A percentile compares a stretch with the other conserved stretches of the same genome.
Evolutionary conservation across 164 flowering plant genomes (phyloP).

Genomic region (Cinnamomum chago): DNA sequence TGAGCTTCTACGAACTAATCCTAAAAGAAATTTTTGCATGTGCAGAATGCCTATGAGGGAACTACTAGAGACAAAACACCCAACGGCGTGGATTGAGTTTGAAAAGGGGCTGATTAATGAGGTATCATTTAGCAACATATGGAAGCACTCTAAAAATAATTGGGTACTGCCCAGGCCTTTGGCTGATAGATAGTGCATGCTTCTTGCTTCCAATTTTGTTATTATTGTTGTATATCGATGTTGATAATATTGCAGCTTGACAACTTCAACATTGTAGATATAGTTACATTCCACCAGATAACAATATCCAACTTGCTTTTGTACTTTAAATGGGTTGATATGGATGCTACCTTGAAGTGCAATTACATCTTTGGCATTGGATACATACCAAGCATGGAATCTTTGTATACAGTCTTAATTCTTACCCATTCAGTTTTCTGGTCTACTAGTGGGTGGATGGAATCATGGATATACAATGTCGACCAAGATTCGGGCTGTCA

Average conservation of each 20-base stretch:
- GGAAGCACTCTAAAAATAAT: not conserved
- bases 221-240: not conserved
- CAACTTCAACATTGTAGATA: not conserved
- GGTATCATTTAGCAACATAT: conserved; percentile 41
- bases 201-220: not conserved
- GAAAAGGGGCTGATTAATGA: conserved; percentile 83
- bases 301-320: not conserved
- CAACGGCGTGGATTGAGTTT: conserved; percentile 89
- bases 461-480: not conserved
- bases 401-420: not conserved
- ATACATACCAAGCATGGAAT: no score
- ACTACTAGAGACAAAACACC: conserved; percentile 76
- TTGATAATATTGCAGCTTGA: not conserved
- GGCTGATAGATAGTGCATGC: not conserved
- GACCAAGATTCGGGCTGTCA: no score
- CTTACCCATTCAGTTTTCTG: not conserved
- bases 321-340: not conserved
- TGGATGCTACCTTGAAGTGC: not conserved
- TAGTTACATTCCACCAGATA: not conserved
- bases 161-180: not conserved
- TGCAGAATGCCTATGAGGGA: conserved; percentile 87
- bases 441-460: not conserved
- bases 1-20: not conserved
- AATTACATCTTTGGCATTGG: not conserved
- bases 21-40: conserved; percentile 12